phyloP scores from a whole-genome alignment of 495 filamentous ascomycete species.

The Penicillium argentinense region DNA sequence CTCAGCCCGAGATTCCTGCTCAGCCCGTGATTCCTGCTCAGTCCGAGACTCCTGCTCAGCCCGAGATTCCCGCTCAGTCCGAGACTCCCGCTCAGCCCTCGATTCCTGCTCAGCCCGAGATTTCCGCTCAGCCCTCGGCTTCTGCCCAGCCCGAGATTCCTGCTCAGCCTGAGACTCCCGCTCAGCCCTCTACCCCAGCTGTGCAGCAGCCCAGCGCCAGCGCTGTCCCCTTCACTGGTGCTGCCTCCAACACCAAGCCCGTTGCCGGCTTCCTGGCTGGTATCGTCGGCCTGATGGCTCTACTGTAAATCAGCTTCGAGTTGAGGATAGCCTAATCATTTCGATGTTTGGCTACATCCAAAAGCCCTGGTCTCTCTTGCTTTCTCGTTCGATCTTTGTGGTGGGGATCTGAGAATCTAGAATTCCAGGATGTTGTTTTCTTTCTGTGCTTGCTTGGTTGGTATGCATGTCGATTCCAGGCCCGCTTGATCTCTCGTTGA shows the following conservation, averaged over 20 bases:
- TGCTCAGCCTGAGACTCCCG: constrained; percentile 8
- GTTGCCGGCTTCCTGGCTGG: constrained; percentile 37
- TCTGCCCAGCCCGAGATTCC: constrained; percentile 5
- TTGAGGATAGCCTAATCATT: not conserved
- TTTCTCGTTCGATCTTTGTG: constrained; percentile 17
- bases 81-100: not conserved
- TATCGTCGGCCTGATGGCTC: constrained; percentile 40
- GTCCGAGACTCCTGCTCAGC: constrained; percentile 5
- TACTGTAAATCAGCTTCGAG: constrained; percentile 33
- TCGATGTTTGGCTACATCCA: not conserved
- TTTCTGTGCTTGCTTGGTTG: constrained; percentile 11
- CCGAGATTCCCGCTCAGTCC: not conserved
- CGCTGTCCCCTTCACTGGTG: constrained; percentile 30
- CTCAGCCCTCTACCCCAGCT: constrained; percentile 4
- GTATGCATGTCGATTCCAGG: constrained; percentile 11
- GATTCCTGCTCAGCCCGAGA: constrained; percentile 3
- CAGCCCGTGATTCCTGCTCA: not conserved
- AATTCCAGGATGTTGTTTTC: constrained; percentile 5
- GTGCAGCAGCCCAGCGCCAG: constrained; percentile 5
- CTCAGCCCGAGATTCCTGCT: constrained; percentile 4
- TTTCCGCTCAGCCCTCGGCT: constrained; percentile 11
- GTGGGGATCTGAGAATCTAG: constrained; percentile 13
- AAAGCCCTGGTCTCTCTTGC: constrained; percentile 3
- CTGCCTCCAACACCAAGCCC: constrained; percentile 36
- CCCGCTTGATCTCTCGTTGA: constrained; percentile 12